A percentile compares a stretch with the other conserved stretches of the same genome.
Conservation (phyloP, 352 stramenopile species). For the Globisporangium solare region DNA sequence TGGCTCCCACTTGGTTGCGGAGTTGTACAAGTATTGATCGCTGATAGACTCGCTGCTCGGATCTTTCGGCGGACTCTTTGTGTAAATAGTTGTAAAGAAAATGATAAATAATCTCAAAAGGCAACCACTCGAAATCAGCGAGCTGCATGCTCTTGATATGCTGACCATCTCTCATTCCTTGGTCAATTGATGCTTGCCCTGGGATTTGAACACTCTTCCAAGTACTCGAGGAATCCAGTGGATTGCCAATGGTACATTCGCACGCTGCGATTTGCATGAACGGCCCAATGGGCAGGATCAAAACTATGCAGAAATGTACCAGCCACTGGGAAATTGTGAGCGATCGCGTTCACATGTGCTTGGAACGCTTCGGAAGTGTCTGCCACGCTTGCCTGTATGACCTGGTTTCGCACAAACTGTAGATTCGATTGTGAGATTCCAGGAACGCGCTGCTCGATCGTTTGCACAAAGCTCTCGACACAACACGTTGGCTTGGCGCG, state of each 20-base stretch:
- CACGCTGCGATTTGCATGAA: constrained; percentile 56
- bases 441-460: constrained; percentile 57
- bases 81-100: constrained; percentile 59
- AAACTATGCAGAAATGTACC: constrained; percentile 53
- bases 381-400: constrained; percentile 51
- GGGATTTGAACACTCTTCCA: constrained; percentile 9
- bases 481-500: constrained; percentile 72
- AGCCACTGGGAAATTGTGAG: constrained; percentile 19
- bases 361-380: constrained; percentile 7
- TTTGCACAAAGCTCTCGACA: constrained; percentile 55
- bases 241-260: constrained; percentile 59
- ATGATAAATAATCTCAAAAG: constrained; percentile 77
- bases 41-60: background rate
- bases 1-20: background rate
- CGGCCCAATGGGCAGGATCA: constrained; percentile 65
- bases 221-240: constrained; percentile 24
- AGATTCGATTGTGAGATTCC: constrained; percentile 57
- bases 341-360: constrained; percentile 1
- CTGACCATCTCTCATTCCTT: constrained; percentile 1
- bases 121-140: constrained; percentile 19
- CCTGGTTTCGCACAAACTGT: constrained; percentile 49
- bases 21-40: background rate
- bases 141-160: constrained; percentile 11
- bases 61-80: constrained; percentile 16
- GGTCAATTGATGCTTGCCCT: background rate